phyloP scores from a whole-genome alignment of 805 yeast genomes.

The Kodamaea kaohsiungensis region DNA sequence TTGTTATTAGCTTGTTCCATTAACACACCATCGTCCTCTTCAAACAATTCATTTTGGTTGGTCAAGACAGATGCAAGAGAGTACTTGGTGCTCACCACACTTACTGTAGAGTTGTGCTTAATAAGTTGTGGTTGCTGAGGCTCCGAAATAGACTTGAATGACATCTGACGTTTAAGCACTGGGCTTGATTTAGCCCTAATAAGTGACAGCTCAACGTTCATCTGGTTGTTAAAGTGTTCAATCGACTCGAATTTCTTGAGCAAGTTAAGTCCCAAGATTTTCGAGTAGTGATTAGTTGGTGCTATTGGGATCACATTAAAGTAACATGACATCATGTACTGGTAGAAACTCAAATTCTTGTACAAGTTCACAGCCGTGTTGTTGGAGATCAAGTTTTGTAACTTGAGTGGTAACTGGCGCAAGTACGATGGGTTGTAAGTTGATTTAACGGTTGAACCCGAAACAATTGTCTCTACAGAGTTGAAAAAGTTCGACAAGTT shows the following conservation, averaged over 20 bases:
- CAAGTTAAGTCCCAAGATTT: slow-evolving; percentile 36
- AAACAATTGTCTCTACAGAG: slow-evolving; percentile 23
- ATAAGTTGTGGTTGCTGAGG: slow-evolving; percentile 3
- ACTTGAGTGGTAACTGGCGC: slow-evolving; percentile 32
- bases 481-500: slow-evolving; percentile 35
- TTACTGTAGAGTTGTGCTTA: slow-evolving; percentile 10
- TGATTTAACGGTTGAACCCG: slow-evolving; percentile 1
- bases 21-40: slow-evolving; percentile 5
- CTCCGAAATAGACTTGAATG: slow-evolving; percentile 20
- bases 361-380: slow-evolving; percentile 32
- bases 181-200: slow-evolving; percentile 21
- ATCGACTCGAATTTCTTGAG: slow-evolving; percentile 39
- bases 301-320: slow-evolving; percentile 33
- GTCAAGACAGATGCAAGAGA: slow-evolving; percentile 7
- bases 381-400: slow-evolving; percentile 35
- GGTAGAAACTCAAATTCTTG: slow-evolving; percentile 33
- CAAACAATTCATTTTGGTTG: slow-evolving; percentile 4
- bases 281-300: slow-evolving; percentile 38
- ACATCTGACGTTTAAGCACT: slow-evolving; percentile 26
- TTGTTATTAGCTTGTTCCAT: slow-evolving; percentile 4
- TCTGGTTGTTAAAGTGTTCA: slow-evolving; percentile 30
- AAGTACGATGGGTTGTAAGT: slow-evolving; percentile 23
- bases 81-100: slow-evolving; percentile 9
- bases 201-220: slow-evolving; percentile 14
- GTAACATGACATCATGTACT: slow-evolving; percentile 43